Evolutionary conservation across 139 green algal genomes (phyloP).

Genomic region (Limnomonas spitsbergensis): DNA sequence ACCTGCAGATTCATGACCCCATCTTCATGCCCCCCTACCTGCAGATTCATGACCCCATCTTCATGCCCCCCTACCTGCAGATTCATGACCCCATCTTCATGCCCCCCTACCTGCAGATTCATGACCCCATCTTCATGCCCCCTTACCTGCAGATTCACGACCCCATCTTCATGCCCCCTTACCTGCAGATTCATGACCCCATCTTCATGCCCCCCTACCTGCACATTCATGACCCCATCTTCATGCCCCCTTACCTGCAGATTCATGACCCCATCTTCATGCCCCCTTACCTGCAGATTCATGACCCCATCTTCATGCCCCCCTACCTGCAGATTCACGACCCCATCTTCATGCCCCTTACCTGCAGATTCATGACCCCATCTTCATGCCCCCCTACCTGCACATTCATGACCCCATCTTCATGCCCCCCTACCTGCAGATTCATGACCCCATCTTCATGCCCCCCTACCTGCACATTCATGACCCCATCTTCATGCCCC

Average conservation of each 20-base stretch:
- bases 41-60: constrained; percentile 15
- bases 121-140: no score
- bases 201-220: no score
- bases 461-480: background rate
- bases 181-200: constrained; percentile 18
- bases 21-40: constrained; percentile 4
- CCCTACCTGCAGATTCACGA: constrained; percentile 8
- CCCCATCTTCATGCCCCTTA: no score
- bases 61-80: no score
- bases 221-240: background rate
- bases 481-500: no score
- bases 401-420: constrained; percentile 15
- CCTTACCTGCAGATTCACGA: background rate
- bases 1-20: background rate
- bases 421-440: no score
- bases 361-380: background rate
- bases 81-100: background rate
- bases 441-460: background rate
- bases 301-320: background rate
- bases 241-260: constrained; percentile 1
- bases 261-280: constrained; percentile 20
- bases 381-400: constrained; percentile 3
- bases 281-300: no score
- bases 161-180: background rate
- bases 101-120: background rate